Evolutionary conservation across 345 rosid species (phyloP).

Genomic region (Litchi chinensis): DNA sequence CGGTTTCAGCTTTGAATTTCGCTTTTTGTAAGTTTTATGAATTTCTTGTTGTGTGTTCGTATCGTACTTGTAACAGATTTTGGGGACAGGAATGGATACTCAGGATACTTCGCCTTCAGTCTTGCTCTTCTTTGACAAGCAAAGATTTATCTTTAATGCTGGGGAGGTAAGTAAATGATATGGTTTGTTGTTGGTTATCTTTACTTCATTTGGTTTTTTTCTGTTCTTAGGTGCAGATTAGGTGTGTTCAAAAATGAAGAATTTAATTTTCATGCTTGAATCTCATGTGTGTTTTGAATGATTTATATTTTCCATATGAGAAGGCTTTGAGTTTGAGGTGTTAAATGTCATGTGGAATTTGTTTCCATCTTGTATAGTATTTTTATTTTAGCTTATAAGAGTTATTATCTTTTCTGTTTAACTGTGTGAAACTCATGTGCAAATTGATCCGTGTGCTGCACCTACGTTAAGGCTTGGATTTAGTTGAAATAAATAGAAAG

Average conservation of each 20-base stretch:
- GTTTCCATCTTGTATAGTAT: background rate
- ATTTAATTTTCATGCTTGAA: background rate
- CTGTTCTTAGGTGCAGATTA: background rate
- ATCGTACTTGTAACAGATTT: constrained; percentile 45
- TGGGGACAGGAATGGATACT: constrained; percentile 98
- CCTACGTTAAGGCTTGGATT: background rate
- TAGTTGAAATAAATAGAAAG: constrained; percentile 2
- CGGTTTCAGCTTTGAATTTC: background rate
- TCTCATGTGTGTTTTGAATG: background rate
- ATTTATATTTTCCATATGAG: background rate
- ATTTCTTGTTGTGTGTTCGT: background rate
- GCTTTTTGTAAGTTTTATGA: background rate
- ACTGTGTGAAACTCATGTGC: background rate
- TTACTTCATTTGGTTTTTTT: background rate
- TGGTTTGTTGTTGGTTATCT: background rate
- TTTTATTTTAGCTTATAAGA: background rate
- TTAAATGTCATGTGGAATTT: background rate
- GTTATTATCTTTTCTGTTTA: background rate
- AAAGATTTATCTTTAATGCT: constrained; percentile 90
- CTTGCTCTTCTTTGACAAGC: constrained; percentile 88
- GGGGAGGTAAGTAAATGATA: constrained; percentile 68
- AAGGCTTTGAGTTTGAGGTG: background rate
- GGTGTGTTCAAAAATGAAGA: background rate
- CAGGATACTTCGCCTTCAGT: constrained; percentile 95
- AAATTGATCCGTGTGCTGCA: background rate